phyloP scores from a whole-genome alignment of 1,139 yeast species.

The Spathaspora sp. region DNA sequence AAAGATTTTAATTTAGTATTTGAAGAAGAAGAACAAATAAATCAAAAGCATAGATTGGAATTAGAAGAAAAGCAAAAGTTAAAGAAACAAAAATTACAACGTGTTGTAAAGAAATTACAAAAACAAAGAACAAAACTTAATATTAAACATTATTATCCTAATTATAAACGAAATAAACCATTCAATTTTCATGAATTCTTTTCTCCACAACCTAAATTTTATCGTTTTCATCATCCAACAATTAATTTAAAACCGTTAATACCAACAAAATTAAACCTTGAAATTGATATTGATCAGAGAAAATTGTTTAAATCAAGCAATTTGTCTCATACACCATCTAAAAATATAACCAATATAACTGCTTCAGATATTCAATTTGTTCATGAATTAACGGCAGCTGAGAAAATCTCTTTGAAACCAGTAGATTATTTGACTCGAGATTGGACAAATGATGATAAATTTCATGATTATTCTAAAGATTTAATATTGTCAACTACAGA shows the following conservation, averaged over 20 bases:
- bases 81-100: conserved; percentile 27
- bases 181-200: conserved; percentile 68
- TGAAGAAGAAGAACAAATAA: conserved; percentile 23
- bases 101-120: conserved; percentile 34
- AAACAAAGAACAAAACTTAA: conserved; percentile 32
- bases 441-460: conserved; percentile 38
- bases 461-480: conserved; percentile 52
- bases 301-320: conserved; percentile 38
- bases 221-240: conserved; percentile 52
- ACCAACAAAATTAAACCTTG: conserved; percentile 55
- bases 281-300: conserved; percentile 47
- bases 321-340: not conserved
- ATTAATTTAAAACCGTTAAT: conserved; percentile 51
- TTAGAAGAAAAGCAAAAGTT: conserved; percentile 19
- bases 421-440: conserved; percentile 39
- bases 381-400: conserved; percentile 23
- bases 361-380: conserved; percentile 31
- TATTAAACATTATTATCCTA: conserved; percentile 58
- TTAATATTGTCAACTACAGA: conserved; percentile 73
- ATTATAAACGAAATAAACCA: conserved; percentile 54
- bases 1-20: conserved; percentile 39
- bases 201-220: conserved; percentile 59
- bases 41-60: conserved; percentile 22
- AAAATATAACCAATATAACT: conserved; percentile 21
- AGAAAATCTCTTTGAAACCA: conserved; percentile 20